Conservation (phyloP, 179 eudicot species). For the Actinidia chinensis region DNA sequence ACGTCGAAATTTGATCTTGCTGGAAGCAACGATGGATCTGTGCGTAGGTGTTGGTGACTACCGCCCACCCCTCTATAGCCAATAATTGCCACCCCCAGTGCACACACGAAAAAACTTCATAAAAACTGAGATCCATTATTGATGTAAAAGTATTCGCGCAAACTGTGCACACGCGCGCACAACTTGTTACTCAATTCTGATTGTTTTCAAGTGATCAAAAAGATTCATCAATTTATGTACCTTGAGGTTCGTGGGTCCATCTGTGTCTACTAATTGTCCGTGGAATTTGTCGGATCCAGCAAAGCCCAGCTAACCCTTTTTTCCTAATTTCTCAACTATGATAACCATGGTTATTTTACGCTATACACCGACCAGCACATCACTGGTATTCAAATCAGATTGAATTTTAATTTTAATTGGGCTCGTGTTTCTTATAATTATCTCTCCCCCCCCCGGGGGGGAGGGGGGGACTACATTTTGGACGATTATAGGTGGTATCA, state of each 20-base stretch:
- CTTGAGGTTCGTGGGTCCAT: neutral
- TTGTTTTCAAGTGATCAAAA: neutral
- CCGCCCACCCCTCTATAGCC: neutral
- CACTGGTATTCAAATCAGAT: neutral
- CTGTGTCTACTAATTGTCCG: neutral
- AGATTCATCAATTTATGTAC: neutral
- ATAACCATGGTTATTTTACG: neutral
- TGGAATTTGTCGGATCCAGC: too few relatives aligned
- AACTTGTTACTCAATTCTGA: neutral
- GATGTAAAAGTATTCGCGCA: too few relatives aligned
- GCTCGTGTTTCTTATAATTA: too few relatives aligned
- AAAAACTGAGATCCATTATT: too few relatives aligned
- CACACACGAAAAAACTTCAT: neutral
- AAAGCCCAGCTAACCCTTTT: too few relatives aligned
- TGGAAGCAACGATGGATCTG: neutral
- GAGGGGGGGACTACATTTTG: too few relatives aligned
- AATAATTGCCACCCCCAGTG: neutral
- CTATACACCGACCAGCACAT: neutral
- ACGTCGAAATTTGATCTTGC: neutral
- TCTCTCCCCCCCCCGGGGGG: too few relatives aligned
- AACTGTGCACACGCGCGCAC: too few relatives aligned
- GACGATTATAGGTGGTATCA: too few relatives aligned
- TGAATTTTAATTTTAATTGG: too few relatives aligned
- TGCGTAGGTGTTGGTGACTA: neutral
- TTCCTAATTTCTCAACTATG: neutral